These are phyloP conservation scores for Miamiensis avidus DNA, from an alignment of 169 alveolate genomes.

Conservation along the genomic window DNA sequence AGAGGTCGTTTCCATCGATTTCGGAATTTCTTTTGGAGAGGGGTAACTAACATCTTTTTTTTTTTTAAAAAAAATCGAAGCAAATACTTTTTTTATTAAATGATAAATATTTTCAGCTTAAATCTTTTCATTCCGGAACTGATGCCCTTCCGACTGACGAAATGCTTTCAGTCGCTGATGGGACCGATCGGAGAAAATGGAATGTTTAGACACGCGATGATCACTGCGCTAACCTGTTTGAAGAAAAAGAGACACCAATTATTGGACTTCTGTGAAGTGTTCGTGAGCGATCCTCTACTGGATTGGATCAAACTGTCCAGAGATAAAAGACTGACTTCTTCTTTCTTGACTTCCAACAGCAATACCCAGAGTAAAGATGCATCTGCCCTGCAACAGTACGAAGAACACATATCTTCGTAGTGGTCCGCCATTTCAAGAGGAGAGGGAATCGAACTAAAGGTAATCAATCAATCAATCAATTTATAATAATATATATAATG, in stretches of 20 bases:
- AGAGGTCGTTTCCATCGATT: constrained; percentile 86
- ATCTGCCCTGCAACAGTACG: not conserved
- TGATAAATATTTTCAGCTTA: too few relatives aligned
- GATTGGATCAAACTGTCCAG: constrained; percentile 82
- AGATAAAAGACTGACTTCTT: constrained; percentile 51
- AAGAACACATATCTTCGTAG: not conserved
- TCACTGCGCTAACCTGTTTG: constrained; percentile 66
- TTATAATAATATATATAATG: too few relatives aligned
- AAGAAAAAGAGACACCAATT: constrained; percentile 75
- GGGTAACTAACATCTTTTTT: constrained; percentile 41
- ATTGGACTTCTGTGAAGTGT: constrained; percentile 88
- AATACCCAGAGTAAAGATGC: not conserved
- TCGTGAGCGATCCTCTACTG: constrained; percentile 86
- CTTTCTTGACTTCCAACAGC: constrained; percentile 14
- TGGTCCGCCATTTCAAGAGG: not conserved
- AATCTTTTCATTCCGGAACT: constrained; percentile 84
- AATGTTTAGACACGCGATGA: constrained; percentile 76
- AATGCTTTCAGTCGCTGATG: constrained; percentile 70
- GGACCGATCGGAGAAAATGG: constrained; percentile 84
- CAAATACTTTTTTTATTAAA: too few relatives aligned
- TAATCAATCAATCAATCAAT: not conserved
- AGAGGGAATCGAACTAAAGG: not conserved
- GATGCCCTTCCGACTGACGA: constrained; percentile 85
- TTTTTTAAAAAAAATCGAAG: too few relatives aligned
- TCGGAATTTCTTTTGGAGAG: constrained; percentile 87